Conservation (phyloP, 495 filamentous ascomycete species). For the Penicillium angulare region DNA sequence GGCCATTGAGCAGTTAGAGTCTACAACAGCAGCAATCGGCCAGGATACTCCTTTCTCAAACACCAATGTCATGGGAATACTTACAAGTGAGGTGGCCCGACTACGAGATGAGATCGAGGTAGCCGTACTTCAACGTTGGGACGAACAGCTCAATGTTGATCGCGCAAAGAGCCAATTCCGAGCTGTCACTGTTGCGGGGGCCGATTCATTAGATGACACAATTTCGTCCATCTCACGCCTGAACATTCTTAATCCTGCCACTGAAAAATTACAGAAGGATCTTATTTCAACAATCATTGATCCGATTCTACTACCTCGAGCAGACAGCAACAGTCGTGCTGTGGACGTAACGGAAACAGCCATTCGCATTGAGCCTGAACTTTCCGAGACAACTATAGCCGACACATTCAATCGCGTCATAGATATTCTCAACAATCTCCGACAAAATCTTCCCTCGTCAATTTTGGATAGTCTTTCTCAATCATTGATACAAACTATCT, state of each 20-base stretch:
- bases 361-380: slow-evolving; percentile 29
- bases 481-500: slow-evolving; percentile 63
- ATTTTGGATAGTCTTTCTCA: slow-evolving; percentile 61
- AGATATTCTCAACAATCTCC: slow-evolving; percentile 62
- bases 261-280: slow-evolving; percentile 35
- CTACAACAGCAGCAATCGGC: slow-evolving; percentile 44
- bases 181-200: slow-evolving; percentile 39
- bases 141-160: slow-evolving; percentile 55
- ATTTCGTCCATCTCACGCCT: slow-evolving; percentile 35
- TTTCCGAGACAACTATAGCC: slow-evolving; percentile 23
- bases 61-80: slow-evolving; percentile 39
- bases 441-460: slow-evolving; percentile 59
- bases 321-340: slow-evolving; percentile 26
- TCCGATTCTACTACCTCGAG: slow-evolving; percentile 30
- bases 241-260: slow-evolving; percentile 32
- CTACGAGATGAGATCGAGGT: slow-evolving; percentile 35
- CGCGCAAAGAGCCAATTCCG: slow-evolving; percentile 42
- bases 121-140: slow-evolving; percentile 40
- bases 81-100: slow-evolving; percentile 29
- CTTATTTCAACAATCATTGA: slow-evolving; percentile 31
- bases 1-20: slow-evolving; percentile 57
- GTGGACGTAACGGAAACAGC: slow-evolving; percentile 29
- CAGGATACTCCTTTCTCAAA: slow-evolving; percentile 33
- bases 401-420: slow-evolving; percentile 51
- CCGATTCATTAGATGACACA: slow-evolving; percentile 30